Evolutionary conservation across 257 asterid genomes (phyloP), one percentile per base, ranked within the genome.

Genomic region (Datura wrightii): DNA sequence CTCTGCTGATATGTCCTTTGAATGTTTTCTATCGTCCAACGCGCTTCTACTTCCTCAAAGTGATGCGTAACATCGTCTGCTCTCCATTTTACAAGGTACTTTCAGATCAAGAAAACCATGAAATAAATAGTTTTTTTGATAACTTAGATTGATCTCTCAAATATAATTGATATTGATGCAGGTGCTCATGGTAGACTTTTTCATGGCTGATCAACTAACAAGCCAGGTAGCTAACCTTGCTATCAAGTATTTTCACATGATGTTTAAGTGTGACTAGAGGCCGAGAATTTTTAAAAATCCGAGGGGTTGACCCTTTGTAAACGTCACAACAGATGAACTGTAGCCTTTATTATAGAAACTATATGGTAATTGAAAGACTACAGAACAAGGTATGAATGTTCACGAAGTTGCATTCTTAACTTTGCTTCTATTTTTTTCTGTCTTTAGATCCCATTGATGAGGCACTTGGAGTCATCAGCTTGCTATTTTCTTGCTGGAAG

Each of bases 201-300:
- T 95, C 94, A 97, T 97, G 99, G 99, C 99, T 56, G 98, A 97
- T 88, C 99, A 97, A 84, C 93, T 97, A 2, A 97, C 99, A 5
- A 97, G 99, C 85, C 98, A 96, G 98, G 99, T 96, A 91, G 71
- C 66, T 42, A 44, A 71, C 55, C 55, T 19, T 5, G 11, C 31
- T 54, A 72, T 13, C 42, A 39, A 39, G 42, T 39, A 2, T 39
- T 39, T 39, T 39, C 42, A 39, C 42, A 39, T 39, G 31, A 24
- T 24, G 31, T 13, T 16, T 56, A 56, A 56, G 63, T 16, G 24
- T 54, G 59, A 54, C 6, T 54, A 54, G 6, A 54, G n/a, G n/a
- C 3, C 19, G 4, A 54, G 53, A 24, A 24, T 24, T 24, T 13
- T 54, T 14, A 54, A 15, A 54, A 54, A 54, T 16, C 63, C 63